Evolutionary conservation across 2,329 filamentous ascomycete species (phyloP), one percentile per base, ranked within the genome.

Genomic region (Fusarium decemcellulare): DNA sequence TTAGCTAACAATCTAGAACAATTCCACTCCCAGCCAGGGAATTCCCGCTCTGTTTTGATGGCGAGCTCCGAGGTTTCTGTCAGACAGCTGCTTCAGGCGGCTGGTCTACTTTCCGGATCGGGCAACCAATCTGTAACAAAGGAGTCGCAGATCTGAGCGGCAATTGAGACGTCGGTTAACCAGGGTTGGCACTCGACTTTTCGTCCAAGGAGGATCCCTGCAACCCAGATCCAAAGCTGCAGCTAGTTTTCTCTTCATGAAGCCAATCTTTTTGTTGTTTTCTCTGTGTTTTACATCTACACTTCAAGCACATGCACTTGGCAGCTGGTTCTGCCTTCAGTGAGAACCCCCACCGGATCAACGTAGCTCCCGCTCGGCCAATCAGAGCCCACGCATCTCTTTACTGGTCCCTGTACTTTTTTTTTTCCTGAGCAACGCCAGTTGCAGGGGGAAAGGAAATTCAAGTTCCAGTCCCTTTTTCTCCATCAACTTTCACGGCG

Each of bases 331-430:
- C 18, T 23, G 18, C 18, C 18, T 23, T 3, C 18, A 23, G 18
- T 23, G 18, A 23, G 18, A 23, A 23, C 18, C 18, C 18, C 18
- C 18, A 23, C 59, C 72, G 72, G 72, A 74, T 74, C 71, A 74
- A 74, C 61, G 62, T 74, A 65, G 61, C 59, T 72, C 65, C 67
- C 72, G 59, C 55, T 43, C 4, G 32, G 10, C 73, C 73, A 75
- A 75, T 75, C 70, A 74, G 47, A 29, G 44, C 30, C 34, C 57
- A 34, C 48, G 5, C 27, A 30, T 55, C 39, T 27, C 30, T 8
- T 30, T 36, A 9, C 32, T 37, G 60, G 53, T 71, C 61, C 60
- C 60, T 56, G 58, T 48, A 62, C 65, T 70, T 74, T 75, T 75
- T 75, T 69, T 75, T 75, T 74, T 63, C 54, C 48, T 59, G 54